Base-by-base conservation (phyloP, 1,139 yeast genomes). In the Pichia sp. region DNA sequence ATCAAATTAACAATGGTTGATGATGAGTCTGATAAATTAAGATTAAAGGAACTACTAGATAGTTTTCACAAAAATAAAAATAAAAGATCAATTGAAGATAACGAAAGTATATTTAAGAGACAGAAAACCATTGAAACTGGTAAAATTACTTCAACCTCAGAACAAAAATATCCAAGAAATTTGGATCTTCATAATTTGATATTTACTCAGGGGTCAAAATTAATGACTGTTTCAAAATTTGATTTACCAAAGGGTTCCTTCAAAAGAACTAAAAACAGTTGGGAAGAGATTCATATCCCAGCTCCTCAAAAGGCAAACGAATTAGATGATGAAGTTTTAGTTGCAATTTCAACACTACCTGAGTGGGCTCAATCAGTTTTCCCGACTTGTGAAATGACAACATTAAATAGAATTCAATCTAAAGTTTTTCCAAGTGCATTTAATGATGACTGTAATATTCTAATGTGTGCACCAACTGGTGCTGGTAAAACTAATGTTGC, bases 401-500 rank as follows among this genome's bases (percentile, higher is more conserved):
- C 84, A 1, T 76, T 95, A 58, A 95, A 95, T 65, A 72, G 87
- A 47, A 81, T 93, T 27, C 99, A 95, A 68, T 87, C 96, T 2
- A 80, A 79, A 58, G 90, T 91, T 0, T 89, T 72, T 60, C 95
- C 96, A 1, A 68, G 73, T 39, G 97, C 96, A 0, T 88, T 91
- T 61, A 67, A 76, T 11, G 70, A 79, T 1, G 95, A 87, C 62
- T 78, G 78, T 19, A 93, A 91, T 60, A 66, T 93, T 47, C 72
- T 93, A 25, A 73, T 93, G 60, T 91, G 98, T 76, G 98, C 99
- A 0, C 99, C 99, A 4, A 93, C 99, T 0, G 99, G 99, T 70
- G 97, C 97, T 4, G 99, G 99, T 72, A 93, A 93, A 67, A 93
- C 99, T 16, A 93, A 93, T 67, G 96, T 91, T 36, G 99, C 99